Base-by-base conservation (phyloP, 1,284 basidiomycete species). In the Leccinum fallax region DNA sequence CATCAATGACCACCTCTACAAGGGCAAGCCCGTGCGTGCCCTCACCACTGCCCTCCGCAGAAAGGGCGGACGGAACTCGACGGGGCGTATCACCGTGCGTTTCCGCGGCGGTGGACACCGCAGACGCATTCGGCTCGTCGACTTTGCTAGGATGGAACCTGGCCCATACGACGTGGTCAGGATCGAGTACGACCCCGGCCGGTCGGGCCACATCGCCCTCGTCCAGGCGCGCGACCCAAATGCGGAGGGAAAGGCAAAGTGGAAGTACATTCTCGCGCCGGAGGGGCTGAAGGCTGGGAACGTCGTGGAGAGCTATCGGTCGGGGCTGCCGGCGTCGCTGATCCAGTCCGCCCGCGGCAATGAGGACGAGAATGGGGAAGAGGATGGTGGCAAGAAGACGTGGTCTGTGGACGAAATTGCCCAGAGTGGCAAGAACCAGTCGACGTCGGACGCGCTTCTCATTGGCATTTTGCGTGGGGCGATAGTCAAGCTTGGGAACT, bases 161-260 rank as follows among this genome's bases (percentile, higher is more conserved):
- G 97, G 97, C 7, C 81, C 90, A 49, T 93, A 95, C 74, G 89
- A 94, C 67, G 95, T 98, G 51, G 84, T 97, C 15, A 86, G 96
- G 51, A 93, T 99, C 69, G 97, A 99, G 78, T 99, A 98, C 75
- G 97, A 99, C 80, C 97, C 97, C 0, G 93, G 93, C 34, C 85
- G 97, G 56, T 93, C 90, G 51, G 94, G 93, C 4, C 97, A 99
- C 76, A 96, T 99, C 71, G 97, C 97, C 1, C 84, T 99, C 58
- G 74, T 98, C 66, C 82, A 84, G 70, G 86, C 83, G 73, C 81
- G 88, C 62, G 77, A 87, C 69, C 77, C 79, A 1, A 72, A 72
- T 16, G 78, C 78, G 21, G 76, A 81, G 69, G 85, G 84, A 5
- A 74, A 61, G 64, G 78, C 83, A 67, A 80, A 80, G 69, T 88